Conservation (phyloP, 169 alveolate genomes). For the Cyclospora cayetanensis region DNA sequence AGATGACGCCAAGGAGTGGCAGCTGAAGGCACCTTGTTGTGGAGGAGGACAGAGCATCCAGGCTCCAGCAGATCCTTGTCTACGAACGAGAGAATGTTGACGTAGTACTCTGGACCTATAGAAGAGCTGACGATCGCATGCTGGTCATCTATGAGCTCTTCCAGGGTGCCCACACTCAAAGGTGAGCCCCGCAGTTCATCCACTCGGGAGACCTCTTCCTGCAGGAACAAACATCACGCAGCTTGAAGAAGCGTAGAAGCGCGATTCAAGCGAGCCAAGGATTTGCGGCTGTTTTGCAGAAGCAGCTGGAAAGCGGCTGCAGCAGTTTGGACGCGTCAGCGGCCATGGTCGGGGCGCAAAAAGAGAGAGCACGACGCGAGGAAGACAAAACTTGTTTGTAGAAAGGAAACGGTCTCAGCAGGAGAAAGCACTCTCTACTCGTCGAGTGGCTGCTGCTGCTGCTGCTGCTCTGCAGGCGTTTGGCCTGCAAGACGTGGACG, state of each 20-base stretch:
- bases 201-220: conserved; percentile 78
- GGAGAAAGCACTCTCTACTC: too few relatives aligned
- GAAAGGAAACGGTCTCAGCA: too few relatives aligned
- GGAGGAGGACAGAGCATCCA: conserved; percentile 97
- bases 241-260: neutral
- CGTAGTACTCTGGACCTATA: conserved; percentile 98
- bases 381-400: too few relatives aligned
- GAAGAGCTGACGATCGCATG: conserved; percentile 99
- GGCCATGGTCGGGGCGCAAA: too few relatives aligned
- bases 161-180: conserved; percentile 97
- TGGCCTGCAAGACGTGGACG: too few relatives aligned
- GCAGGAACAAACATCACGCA: neutral
- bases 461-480: too few relatives aligned
- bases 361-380: too few relatives aligned
- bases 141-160: conserved; percentile 97
- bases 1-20: neutral
- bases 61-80: conserved; percentile 98
- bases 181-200: conserved; percentile 99
- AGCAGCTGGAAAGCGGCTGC: too few relatives aligned
- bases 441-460: too few relatives aligned
- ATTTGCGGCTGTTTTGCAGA: too few relatives aligned
- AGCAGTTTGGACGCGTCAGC: too few relatives aligned
- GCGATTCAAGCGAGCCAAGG: too few relatives aligned
- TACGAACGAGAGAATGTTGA: conserved; percentile 97
- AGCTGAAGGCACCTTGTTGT: conserved; percentile 84